phyloP scores from a whole-genome alignment of 352 stramenopile species.

The Phytophthora boehmeriae region DNA sequence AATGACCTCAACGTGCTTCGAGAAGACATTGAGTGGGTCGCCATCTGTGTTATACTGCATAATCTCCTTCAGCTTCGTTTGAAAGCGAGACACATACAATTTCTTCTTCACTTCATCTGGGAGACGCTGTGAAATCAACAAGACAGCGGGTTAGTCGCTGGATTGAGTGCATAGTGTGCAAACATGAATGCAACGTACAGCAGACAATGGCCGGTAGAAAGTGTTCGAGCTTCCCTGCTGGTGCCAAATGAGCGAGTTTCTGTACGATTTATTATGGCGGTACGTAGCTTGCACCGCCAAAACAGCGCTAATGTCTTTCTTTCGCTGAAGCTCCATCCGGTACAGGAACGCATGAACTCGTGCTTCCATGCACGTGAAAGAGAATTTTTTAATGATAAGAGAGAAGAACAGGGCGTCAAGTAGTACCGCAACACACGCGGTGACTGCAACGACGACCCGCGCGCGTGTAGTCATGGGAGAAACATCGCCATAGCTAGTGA shows the following conservation, averaged over 20 bases:
- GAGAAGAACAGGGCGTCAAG: conserved; percentile 61
- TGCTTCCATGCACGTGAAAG: conserved; percentile 67
- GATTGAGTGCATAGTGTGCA: background rate
- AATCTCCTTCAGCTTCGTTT: conserved; percentile 73
- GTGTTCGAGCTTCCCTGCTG: conserved; percentile 48
- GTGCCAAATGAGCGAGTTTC: conserved; percentile 69
- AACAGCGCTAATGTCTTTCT: conserved; percentile 68
- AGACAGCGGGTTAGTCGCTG: background rate
- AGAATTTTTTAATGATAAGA: conserved; percentile 65
- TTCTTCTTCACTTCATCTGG: conserved; percentile 84
- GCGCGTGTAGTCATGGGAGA: conserved; percentile 32
- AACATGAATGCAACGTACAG: conserved; percentile 31
- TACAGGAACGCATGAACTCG: conserved; percentile 70
- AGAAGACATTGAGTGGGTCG: conserved; percentile 68
- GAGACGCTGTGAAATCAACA: conserved; percentile 41
- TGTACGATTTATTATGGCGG: conserved; percentile 72
- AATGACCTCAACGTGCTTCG: conserved; percentile 77
- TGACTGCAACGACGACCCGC: conserved; percentile 34
- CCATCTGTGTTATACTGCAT: conserved; percentile 81
- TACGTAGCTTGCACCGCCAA: conserved; percentile 74
- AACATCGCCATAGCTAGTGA: conserved; percentile 51
- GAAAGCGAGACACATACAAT: conserved; percentile 66
- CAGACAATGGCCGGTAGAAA: conserved; percentile 64
- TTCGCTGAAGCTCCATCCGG: conserved; percentile 61
- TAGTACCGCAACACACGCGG: conserved; percentile 36